These are phyloP conservation scores for Xylaria sp. DNA, from an alignment of 495 filamentous ascomycete species.

Conservation along the genomic window DNA sequence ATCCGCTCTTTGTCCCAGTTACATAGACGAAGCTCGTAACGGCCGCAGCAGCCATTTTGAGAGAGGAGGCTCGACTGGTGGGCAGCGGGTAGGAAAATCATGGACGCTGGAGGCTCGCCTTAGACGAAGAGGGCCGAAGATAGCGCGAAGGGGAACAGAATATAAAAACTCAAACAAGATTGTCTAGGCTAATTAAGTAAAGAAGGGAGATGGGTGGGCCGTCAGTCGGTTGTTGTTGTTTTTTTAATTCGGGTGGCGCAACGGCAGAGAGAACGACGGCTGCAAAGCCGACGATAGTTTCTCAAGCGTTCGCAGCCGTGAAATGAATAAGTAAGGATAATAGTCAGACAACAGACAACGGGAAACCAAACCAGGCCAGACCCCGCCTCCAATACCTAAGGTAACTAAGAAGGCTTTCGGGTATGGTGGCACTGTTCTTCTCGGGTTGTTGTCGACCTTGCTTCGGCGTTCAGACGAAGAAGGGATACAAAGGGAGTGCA, in stretches of 20 bases:
- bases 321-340: not conserved
- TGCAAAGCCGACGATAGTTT: not conserved
- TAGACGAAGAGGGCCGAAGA: conserved; percentile 26
- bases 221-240: not conserved
- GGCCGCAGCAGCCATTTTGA: conserved; percentile 54
- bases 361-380: conserved; percentile 3
- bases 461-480: not conserved
- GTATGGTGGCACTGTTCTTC: not conserved
- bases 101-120: conserved; percentile 46
- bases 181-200: conserved; percentile 18
- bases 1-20: conserved; percentile 40
- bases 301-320: not conserved
- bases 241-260: conserved; percentile 7
- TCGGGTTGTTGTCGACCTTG: not conserved
- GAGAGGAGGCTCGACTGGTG: conserved; percentile 47
- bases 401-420: conserved; percentile 10
- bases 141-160: not conserved
- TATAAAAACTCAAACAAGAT: conserved; percentile 8
- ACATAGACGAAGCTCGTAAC: conserved; percentile 42
- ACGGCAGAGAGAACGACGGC: not conserved
- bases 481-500: not conserved
- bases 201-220: not conserved
- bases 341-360: not conserved
- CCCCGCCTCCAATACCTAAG: not conserved
- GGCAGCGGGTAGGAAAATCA: conserved; percentile 48